A percentile compares a stretch with the other conserved stretches of the same genome.
phyloP scores from a whole-genome alignment of 2,329 filamentous ascomycete species.

The Curvularia lunata region DNA sequence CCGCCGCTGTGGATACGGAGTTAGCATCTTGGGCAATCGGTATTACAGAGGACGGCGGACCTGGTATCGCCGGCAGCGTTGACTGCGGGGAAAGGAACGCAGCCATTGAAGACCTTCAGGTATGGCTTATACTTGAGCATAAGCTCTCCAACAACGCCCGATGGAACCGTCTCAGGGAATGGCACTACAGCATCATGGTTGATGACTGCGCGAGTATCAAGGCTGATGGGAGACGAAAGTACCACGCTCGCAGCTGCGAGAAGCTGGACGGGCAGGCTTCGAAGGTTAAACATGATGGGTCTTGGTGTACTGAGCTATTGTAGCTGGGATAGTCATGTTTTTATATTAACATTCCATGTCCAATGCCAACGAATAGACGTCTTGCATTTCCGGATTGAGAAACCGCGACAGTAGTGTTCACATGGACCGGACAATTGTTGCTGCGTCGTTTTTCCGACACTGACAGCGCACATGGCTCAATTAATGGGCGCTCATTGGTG shows the following conservation, averaged over 20 bases:
- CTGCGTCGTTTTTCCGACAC: background rate
- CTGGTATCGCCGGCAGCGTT: slow-evolving; percentile 63
- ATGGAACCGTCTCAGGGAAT: slow-evolving; percentile 61
- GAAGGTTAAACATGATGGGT: slow-evolving; percentile 34
- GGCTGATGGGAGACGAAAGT: slow-evolving; percentile 31
- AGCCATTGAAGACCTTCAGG: slow-evolving; percentile 63
- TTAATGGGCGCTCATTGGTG: slow-evolving; percentile 12
- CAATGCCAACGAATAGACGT: background rate
- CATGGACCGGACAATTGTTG: background rate
- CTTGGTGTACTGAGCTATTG: background rate
- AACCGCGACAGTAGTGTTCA: slow-evolving; percentile 11
- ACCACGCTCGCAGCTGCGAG: slow-evolving; percentile 28
- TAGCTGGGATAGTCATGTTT: background rate
- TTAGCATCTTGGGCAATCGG: background rate
- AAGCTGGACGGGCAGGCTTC: slow-evolving; percentile 32
- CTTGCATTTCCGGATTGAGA: slow-evolving; percentile 3
- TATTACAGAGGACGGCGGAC: slow-evolving; percentile 47
- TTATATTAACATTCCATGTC: slow-evolving; percentile 7
- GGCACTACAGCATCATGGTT: slow-evolving; percentile 58
- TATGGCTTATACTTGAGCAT: slow-evolving; percentile 64
- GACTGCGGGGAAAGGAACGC: slow-evolving; percentile 68
- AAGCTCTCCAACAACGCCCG: slow-evolving; percentile 54
- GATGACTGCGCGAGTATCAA: slow-evolving; percentile 53
- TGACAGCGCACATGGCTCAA: slow-evolving; percentile 15
- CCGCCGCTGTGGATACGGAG: slow-evolving; percentile 49